A percentile compares a stretch with the other conserved stretches of the same genome.
Evolutionary conservation across 139 green algal genomes (phyloP).

Genomic region (Ettlia oleoabundans): DNA sequence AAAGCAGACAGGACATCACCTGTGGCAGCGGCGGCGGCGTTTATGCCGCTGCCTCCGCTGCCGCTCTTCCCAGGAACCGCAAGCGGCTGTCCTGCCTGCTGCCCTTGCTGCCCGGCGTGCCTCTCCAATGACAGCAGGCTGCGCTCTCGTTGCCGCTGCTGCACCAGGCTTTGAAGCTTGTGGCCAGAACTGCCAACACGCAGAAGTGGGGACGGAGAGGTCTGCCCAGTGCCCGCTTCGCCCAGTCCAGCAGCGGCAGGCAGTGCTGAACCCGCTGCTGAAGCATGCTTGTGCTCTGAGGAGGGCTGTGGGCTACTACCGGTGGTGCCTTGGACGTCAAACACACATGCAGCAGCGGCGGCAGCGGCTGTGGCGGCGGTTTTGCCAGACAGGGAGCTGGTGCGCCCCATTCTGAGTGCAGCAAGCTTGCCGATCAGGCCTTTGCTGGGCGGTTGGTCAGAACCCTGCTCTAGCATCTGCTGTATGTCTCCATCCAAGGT

Average conservation of each 20-base stretch:
- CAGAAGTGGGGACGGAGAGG: not conserved
- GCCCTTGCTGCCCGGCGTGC: not conserved
- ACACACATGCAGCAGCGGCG: not conserved
- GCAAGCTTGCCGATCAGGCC: not conserved
- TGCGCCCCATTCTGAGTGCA: not conserved
- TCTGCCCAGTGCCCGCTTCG: no score
- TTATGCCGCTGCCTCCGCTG: not conserved
- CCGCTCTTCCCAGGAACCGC: not conserved
- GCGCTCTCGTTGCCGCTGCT: constrained; percentile 15
- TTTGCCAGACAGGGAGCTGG: not conserved
- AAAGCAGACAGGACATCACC: not conserved
- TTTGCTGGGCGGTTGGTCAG: not conserved
- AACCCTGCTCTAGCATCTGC: no score
- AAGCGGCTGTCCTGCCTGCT: not conserved
- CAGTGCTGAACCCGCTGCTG: no score
- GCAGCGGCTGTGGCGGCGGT: not conserved
- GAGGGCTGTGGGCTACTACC: no score
- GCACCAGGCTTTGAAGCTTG: constrained; percentile 1
- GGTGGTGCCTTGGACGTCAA: no score
- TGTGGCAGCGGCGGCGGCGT: not conserved
- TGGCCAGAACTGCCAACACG: not conserved
- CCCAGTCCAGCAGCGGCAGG: no score
- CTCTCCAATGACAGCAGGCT: constrained; percentile 15
- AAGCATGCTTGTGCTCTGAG: no score
- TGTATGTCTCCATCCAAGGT: no score